Base-by-base conservation (phyloP, 2,329 filamentous ascomycete genomes). In the Colletotrichum liaoningense region DNA sequence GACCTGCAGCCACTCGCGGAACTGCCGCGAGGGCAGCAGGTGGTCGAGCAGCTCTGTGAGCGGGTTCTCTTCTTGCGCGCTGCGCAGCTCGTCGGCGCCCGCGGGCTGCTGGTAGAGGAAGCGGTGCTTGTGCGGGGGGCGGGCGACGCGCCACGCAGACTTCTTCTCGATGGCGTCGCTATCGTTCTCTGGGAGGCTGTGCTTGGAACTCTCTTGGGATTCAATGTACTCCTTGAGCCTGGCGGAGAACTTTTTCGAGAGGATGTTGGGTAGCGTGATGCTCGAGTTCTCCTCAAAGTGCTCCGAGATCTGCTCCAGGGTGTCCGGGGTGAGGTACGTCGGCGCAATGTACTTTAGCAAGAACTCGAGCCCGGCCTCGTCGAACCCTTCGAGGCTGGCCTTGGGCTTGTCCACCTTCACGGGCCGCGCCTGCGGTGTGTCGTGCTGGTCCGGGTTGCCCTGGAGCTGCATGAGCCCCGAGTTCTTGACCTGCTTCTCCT, bases 401-500 rank as follows among this genome's bases (percentile, higher is more conserved):
- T 81, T 79, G 6, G 81, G 76, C 59, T 82, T 78, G 60, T 85
- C 81, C 64, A 86, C 84, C 63, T 80, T 81, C 7, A 91, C 85
- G 70, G 91, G 89, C 67, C 89, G 84, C 6, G 91, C 81, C 77
- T 92, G 91, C 0, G 97, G 96, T 76, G 91, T 88, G 81, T 99
- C 97, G 80, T 98, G 97, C 79, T 94, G 91, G 78, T 97, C 95
- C 4, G 94, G 94, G 78, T 97, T 95, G 77, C 95, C 94, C 84
- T 98, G 95, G 33, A 99, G 87, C 84, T 98, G 96, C 84, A 95
- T 94, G 76, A 98, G 88, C 78, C 95, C 95, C 83, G 95, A 98
- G 83, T 95, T 95, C 81, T 95, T 93, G 14, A 94, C 94, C 75
- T 97, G 90, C 80, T 93, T 93, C 85, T 97, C 95, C 82, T 98